phyloP scores from a whole-genome alignment of 345 rosid genomes.

The Salix brachista region DNA sequence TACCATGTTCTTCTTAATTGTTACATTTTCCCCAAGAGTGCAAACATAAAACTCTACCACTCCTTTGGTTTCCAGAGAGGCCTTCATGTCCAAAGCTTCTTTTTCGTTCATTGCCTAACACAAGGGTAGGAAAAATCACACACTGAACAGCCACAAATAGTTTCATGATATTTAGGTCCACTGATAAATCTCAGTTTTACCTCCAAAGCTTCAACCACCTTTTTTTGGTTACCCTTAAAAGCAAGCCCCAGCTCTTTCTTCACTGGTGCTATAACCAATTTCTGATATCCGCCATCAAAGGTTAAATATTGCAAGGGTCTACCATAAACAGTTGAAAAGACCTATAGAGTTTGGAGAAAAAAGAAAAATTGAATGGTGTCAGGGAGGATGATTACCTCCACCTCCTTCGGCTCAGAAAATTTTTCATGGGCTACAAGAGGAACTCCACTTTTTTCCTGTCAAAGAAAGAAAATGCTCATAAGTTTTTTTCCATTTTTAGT shows the following conservation, averaged over 20 bases:
- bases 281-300: constrained; percentile 40
- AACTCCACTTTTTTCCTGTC: constrained; percentile 81
- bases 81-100: constrained; percentile 89
- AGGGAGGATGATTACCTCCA: constrained; percentile 53
- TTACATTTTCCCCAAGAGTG: constrained; percentile 57
- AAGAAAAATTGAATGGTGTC: background rate
- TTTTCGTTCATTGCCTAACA: constrained; percentile 76
- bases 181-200: constrained; percentile 22
- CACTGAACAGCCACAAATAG: background rate
- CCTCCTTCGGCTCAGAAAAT: constrained; percentile 79
- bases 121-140: background rate
- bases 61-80: constrained; percentile 68
- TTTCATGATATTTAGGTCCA: background rate
- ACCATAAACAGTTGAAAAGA: background rate
- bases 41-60: constrained; percentile 80
- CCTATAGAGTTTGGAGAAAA: background rate
- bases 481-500: background rate
- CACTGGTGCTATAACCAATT: constrained; percentile 66
- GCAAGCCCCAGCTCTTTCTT: constrained; percentile 88
- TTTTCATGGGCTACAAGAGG: constrained; percentile 84
- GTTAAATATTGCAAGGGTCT: background rate
- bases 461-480: background rate
- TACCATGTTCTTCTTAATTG: constrained; percentile 73
- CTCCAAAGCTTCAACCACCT: constrained; percentile 78
- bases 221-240: constrained; percentile 78